A percentile compares a stretch with the other conserved stretches of the same genome.
These are phyloP conservation scores for Yarrowia sp. DNA, from an alignment of 805 yeast genomes.

Conservation along the genomic window DNA sequence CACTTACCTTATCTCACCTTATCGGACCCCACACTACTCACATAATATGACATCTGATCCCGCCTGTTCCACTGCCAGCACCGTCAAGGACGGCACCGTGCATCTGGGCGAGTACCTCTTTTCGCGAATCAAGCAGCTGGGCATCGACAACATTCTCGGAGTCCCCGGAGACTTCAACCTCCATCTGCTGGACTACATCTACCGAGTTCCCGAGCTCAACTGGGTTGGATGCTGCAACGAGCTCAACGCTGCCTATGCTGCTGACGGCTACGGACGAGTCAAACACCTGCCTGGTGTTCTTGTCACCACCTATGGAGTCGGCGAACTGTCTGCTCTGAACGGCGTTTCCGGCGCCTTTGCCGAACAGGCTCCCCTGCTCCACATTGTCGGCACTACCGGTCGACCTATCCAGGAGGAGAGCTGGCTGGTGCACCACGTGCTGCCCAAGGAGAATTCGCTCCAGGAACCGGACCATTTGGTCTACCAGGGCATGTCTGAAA, in stretches of 20 bases:
- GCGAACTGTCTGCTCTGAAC: conserved; percentile 83
- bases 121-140: conserved; percentile 50
- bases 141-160: conserved; percentile 52
- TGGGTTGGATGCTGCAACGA: conserved; percentile 92
- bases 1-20: not conserved
- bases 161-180: conserved; percentile 58
- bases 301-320: conserved; percentile 85
- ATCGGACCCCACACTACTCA: too few relatives aligned
- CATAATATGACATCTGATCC: conserved; percentile 4
- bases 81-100: conserved; percentile 24
- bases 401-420: conserved; percentile 51
- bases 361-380: conserved; percentile 79
- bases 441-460: conserved; percentile 48
- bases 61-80: conserved; percentile 13
- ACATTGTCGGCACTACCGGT: conserved; percentile 80
- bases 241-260: conserved; percentile 86
- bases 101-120: conserved; percentile 49
- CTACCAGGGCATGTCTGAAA: conserved; percentile 68
- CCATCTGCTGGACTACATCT: conserved; percentile 52
- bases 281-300: conserved; percentile 70
- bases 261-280: conserved; percentile 84
- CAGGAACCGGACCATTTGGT: conserved; percentile 68
- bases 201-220: conserved; percentile 55
- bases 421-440: conserved; percentile 52
- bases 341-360: conserved; percentile 85